Evolutionary conservation across 768 basidiomycete genomes (phyloP).

Genomic region (Boletus fagicola): DNA sequence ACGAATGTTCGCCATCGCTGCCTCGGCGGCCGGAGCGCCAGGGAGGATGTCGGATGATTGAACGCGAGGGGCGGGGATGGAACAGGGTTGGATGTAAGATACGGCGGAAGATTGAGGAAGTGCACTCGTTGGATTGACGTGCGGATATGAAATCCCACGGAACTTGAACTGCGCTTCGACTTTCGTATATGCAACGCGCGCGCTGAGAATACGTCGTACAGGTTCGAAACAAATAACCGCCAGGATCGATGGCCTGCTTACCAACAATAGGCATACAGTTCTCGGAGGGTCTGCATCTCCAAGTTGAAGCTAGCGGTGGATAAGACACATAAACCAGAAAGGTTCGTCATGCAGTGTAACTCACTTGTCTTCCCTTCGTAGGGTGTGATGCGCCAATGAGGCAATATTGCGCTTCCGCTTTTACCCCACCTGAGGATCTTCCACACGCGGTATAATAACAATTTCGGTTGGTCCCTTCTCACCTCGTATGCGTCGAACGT

Average conservation of each 20-base stretch:
- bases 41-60: constrained; percentile 78
- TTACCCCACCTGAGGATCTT: constrained; percentile 24
- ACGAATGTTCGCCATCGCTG: constrained; percentile 89
- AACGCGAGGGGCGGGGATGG: constrained; percentile 82
- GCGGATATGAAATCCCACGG: constrained; percentile 72
- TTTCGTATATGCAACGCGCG: constrained; percentile 85
- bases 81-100: constrained; percentile 64
- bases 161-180: constrained; percentile 86
- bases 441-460: constrained; percentile 12
- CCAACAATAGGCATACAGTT: constrained; percentile 89
- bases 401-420: constrained; percentile 31
- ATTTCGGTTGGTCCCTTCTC: constrained; percentile 32
- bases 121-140: constrained; percentile 59
- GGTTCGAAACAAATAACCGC: not conserved
- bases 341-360: not conserved
- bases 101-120: constrained; percentile 44
- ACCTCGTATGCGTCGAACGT: constrained; percentile 63
- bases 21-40: constrained; percentile 83
- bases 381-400: not conserved
- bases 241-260: constrained; percentile 33
- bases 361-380: constrained; percentile 31
- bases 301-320: constrained; percentile 51
- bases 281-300: constrained; percentile 68
- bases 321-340: not conserved
- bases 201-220: constrained; percentile 43